Base-by-base conservation (phyloP, 1,284 basidiomycete genomes). In the Sutorius eximius region DNA sequence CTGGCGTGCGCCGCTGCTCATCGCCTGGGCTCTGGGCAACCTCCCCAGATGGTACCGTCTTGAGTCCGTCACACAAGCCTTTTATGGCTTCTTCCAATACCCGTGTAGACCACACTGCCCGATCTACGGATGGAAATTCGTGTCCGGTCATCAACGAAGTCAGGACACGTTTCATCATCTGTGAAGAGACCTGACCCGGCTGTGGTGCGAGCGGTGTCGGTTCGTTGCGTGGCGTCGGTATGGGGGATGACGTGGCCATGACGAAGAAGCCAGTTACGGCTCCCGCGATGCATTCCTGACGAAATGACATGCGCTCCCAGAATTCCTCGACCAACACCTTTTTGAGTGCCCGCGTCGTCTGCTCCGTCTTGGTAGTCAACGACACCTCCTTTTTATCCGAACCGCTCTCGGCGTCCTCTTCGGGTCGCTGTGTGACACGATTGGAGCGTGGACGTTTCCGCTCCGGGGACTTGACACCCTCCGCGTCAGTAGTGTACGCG, bases 281-380 rank as follows among this genome's bases (percentile, higher is more conserved):
- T 3, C 94, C 80, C 59, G 86, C 77, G 43, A 89, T 82, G 67
- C 95, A 97, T 71, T 98, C 95, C 67, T 97, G 95, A 33, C 95
- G 81, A 73, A 91, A 95, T 27, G 89, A 93, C 89, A 98, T 94
- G 15, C 93, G 80, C 71, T 95, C 93, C 91, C 93, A 96, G 72
- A 95, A 98, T 67, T 96, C 93, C 48, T 87, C 87, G 30, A 82
- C 67, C 0, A 75, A 69, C 57, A 88, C 85, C 59, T 76, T 79
- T 20, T 68, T 71, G 45, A 89, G 72, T 64, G 86, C 82, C 43
- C 81, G 84, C 52, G 57, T 64, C 43, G 67, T 66, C 42, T 52
- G 74, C 57, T 60, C 62, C 5, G 49, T 41, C 22, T 63, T 59
- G 22, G 63, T 53, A 5, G 45, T 22, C 15, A 71, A 64, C 6